phyloP scores from a whole-genome alignment of 1,284 basidiomycete genomes.

The Coniferiporia weirii region DNA sequence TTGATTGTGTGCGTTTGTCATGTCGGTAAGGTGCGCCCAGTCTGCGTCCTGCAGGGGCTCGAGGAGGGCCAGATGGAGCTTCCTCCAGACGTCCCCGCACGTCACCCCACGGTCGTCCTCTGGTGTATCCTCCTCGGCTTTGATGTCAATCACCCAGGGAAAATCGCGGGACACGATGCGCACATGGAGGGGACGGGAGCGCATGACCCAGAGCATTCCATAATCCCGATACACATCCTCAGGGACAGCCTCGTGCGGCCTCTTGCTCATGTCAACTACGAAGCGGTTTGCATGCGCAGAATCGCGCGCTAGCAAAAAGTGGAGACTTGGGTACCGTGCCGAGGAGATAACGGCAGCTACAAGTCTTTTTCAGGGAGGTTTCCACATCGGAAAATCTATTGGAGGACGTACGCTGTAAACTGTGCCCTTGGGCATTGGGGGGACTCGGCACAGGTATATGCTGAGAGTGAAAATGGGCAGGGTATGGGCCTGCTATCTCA shows the following conservation, averaged over 20 bases:
- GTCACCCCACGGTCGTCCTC: conserved; percentile 30
- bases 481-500: not conserved
- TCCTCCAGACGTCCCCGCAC: conserved; percentile 48
- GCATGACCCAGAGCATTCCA: not conserved
- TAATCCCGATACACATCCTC: not conserved
- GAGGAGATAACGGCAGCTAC: not conserved
- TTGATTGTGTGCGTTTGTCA: not conserved
- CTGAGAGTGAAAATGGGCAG: not conserved
- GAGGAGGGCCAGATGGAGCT: conserved; percentile 43
- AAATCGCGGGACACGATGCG: conserved; percentile 20
- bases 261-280: not conserved
- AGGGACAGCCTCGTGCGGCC: not conserved
- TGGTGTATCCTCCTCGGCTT: conserved; percentile 23
- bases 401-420: not conserved
- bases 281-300: conserved; percentile 2
- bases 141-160: conserved; percentile 21
- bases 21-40: conserved; percentile 1
- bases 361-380: not conserved
- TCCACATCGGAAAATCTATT: not conserved
- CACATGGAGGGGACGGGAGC: conserved; percentile 3
- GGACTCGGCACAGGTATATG: not conserved
- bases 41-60: conserved; percentile 51
- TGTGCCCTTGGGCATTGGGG: too few species aligned
- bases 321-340: not conserved
- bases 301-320: conserved; percentile 10